Base-by-base conservation (phyloP, 106 monocot genomes). In the Alisma plantagoaquatica region DNA sequence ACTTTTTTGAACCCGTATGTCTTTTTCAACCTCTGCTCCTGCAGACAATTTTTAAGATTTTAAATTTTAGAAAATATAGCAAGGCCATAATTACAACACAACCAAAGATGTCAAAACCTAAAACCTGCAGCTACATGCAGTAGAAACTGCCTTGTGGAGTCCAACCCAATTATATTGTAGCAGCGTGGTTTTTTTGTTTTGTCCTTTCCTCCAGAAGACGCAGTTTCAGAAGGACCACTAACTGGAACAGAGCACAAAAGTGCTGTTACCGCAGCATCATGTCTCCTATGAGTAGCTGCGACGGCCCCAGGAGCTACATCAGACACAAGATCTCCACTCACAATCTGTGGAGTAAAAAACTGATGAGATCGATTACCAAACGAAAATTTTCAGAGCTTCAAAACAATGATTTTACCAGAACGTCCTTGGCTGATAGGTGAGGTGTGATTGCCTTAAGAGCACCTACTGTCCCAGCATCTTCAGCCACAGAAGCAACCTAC, bases 231-330 rank as follows among this genome's bases (percentile, higher is more conserved):
- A 60, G 82, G 57, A 22, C 85, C 98, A 59, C 79, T 98, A 43
- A 82, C 53, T 48, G 98, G 98, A 66, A 77, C 54, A 55, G 61
- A 31, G 72, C 98, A 98, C 17, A 98, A 59, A 20, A 98, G 54
- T 49, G 85, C 63, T 60, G 98, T 98, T 66, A 98, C 78, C 42
- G 52, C 82, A 51, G 98, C 92, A 76, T 79, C 85, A 71, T 90
- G 75, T 64, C 85, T 78, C 71, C 98, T 81, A 53, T 98, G 98
- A 72, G 90, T 90, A 52, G 98, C 85, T 41, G 98, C 98, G 11
- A 98, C 62, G 31, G 82, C 89, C 12, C 98, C 98, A 65, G 98
- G 98, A 56, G 76, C 43, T 23, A 98, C 84, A 77, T 90, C 85
- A 63, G 98, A 66, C 24, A 98, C 74, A 32, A 98, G 78, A 57